Conservation (phyloP, 78 protist species). For the Goniomonas avonlea region DNA sequence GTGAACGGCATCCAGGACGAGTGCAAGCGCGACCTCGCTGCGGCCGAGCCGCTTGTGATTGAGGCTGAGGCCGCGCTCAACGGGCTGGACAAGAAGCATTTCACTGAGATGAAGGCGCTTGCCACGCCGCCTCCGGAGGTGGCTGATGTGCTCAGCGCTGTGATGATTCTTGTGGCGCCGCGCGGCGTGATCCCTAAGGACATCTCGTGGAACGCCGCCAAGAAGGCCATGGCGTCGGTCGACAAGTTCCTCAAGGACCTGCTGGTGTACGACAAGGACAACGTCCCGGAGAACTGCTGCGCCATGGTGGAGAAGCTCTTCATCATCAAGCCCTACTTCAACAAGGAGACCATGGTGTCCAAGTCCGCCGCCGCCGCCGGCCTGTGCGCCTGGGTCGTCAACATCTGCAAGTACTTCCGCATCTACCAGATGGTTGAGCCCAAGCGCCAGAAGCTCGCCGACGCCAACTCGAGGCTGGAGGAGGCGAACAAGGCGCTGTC, state of each 20-base stretch:
- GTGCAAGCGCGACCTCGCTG: conserved; percentile 51
- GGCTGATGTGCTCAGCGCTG: conserved; percentile 46
- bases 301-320: background rate
- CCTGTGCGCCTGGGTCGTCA: conserved; percentile 58
- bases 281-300: conserved; percentile 29
- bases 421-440: conserved; percentile 62
- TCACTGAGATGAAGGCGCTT: conserved; percentile 59
- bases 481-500: conserved; percentile 31
- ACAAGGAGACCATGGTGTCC: background rate
- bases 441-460: conserved; percentile 44
- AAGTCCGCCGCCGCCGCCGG: conserved; percentile 63
- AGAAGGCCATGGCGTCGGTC: conserved; percentile 59
- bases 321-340: conserved; percentile 32
- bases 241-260: conserved; percentile 36
- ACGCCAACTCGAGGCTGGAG: conserved; percentile 38
- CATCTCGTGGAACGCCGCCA: conserved; percentile 45
- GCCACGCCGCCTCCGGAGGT: conserved; percentile 34
- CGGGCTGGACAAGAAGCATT: conserved; percentile 51
- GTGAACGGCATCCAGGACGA: background rate
- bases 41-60: conserved; percentile 38
- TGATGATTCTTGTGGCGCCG: conserved; percentile 35
- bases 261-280: conserved; percentile 46
- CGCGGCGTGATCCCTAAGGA: conserved; percentile 34
- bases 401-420: conserved; percentile 37
- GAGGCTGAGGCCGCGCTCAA: conserved; percentile 63